Evolutionary conservation across 1,284 basidiomycete species (phyloP).

Genomic region (Tilletia horrida): DNA sequence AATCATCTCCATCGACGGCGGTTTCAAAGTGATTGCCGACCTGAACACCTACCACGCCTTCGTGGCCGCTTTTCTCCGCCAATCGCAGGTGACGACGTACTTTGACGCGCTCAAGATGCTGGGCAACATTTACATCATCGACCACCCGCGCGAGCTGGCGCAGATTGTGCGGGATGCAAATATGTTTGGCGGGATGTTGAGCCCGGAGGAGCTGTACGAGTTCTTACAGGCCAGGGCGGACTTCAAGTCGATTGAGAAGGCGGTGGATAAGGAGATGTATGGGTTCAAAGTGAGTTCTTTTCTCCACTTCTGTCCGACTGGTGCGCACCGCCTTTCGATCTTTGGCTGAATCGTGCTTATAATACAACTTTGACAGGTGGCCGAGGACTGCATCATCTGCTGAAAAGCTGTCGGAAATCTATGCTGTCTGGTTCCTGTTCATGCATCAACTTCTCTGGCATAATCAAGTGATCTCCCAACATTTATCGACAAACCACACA

Average conservation of each 20-base stretch:
- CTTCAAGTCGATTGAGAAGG: conserved; percentile 48
- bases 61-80: conserved; percentile 59
- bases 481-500: neutral
- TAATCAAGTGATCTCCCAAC: too few species aligned
- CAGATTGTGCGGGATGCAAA: conserved; percentile 91
- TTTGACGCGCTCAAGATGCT: conserved; percentile 94
- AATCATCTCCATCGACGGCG: conserved; percentile 87
- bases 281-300: conserved; percentile 45
- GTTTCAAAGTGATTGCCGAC: conserved; percentile 93
- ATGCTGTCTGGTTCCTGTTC: neutral
- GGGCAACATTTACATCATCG: conserved; percentile 82
- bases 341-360: neutral
- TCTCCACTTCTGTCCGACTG: too few species aligned
- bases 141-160: conserved; percentile 73
- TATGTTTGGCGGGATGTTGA: conserved; percentile 76
- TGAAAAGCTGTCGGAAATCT: neutral
- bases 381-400: conserved; percentile 19
- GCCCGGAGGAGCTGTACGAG: conserved; percentile 69
- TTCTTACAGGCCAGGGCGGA: conserved; percentile 38
- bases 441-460: neutral
- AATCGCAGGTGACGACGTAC: conserved; percentile 73
- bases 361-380: neutral
- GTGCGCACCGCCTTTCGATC: conserved; percentile 19
- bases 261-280: conserved; percentile 52
- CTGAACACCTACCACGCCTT: conserved; percentile 88